Evolutionary conservation across 2,329 filamentous ascomycete species (phyloP).

Genomic region (Colletotrichum karsti): DNA sequence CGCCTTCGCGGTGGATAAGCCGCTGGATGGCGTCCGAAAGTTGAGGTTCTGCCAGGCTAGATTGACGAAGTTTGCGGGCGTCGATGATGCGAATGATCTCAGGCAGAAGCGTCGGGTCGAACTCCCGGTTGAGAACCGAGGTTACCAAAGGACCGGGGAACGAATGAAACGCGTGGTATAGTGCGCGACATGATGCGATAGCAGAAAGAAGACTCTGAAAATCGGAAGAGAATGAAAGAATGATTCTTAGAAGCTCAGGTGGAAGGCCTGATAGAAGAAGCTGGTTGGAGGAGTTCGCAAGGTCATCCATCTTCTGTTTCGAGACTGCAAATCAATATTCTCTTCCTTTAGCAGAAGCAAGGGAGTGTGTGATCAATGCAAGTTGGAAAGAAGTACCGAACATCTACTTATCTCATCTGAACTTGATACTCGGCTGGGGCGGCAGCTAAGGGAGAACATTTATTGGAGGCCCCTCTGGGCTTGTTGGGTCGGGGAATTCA

Average conservation of each 20-base stretch:
- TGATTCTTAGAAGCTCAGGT: neutral
- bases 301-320: neutral
- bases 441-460: too few relatives aligned
- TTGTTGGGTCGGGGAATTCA: too few relatives aligned
- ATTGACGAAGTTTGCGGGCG: neutral
- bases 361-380: neutral
- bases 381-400: too few relatives aligned
- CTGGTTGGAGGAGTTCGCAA: neutral
- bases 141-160: neutral
- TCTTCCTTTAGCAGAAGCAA: neutral
- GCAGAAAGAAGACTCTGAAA: neutral
- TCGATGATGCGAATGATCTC: neutral
- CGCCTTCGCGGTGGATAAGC: neutral
- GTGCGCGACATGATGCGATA: neutral
- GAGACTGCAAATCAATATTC: too few relatives aligned
- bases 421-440: too few relatives aligned
- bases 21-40: neutral
- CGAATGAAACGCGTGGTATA: neutral
- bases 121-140: neutral
- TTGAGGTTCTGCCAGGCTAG: neutral
- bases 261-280: neutral
- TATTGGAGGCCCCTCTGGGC: too few relatives aligned
- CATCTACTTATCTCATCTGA: too few relatives aligned
- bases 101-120: neutral
- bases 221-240: neutral